These are phyloP conservation scores for Mycosphaerella sp. DNA, from an alignment of 2,329 filamentous ascomycete genomes.

Conservation along the genomic window DNA sequence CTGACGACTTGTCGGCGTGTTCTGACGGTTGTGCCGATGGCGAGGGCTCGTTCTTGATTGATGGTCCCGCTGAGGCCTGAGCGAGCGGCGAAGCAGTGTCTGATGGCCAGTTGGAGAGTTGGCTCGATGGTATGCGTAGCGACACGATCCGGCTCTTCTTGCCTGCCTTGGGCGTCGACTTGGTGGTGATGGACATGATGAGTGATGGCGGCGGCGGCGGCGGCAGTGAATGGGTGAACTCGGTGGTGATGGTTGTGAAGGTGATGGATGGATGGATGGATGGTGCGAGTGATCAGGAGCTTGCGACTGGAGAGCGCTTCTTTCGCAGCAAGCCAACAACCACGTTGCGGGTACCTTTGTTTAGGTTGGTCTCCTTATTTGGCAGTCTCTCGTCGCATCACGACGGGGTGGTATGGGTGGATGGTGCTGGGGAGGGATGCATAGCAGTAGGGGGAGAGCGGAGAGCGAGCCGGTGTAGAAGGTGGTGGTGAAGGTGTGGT, in stretches of 20 bases:
- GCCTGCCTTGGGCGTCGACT: conserved; percentile 21
- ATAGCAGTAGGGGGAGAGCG: neutral
- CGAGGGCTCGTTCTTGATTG: conserved; percentile 35
- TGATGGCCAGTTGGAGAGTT: conserved; percentile 29
- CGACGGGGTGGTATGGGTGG: neutral
- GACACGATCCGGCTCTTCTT: conserved; percentile 30
- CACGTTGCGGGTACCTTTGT: neutral
- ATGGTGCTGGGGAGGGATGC: neutral
- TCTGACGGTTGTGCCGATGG: conserved; percentile 32
- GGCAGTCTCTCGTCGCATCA: neutral
- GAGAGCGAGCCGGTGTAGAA: neutral
- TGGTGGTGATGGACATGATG: conserved; percentile 25
- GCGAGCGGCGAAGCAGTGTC: conserved; percentile 15
- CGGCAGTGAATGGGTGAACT: conserved; percentile 2
- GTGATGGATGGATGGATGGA: neutral
- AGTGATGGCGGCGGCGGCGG: conserved; percentile 1
- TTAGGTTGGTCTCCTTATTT: neutral
- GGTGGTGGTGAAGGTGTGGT: neutral
- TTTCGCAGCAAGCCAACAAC: neutral
- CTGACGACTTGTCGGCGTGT: conserved; percentile 36
- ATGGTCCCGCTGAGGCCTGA: neutral
- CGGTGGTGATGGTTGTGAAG: neutral
- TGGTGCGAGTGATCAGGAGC: neutral
- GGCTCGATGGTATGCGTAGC: conserved; percentile 24
- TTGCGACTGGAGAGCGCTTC: neutral